Evolutionary conservation across 345 rosid species (phyloP), one percentile per base, ranked within the genome.

Genomic region (Melaleuca quinquenervia): DNA sequence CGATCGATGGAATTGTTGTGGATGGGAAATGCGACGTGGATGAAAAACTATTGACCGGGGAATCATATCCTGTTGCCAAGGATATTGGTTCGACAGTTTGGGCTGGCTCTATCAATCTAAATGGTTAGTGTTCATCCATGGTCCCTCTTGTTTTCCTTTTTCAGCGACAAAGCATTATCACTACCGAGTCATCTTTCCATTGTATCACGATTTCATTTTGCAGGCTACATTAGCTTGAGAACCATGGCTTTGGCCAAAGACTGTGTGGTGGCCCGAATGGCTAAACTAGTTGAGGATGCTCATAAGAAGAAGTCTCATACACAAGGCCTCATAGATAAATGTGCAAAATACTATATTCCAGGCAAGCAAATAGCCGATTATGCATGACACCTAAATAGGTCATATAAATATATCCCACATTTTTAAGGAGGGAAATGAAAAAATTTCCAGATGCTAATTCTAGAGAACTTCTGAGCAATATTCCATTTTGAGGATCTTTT

Each of bases 211-310:
- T 58, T 53, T 84, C 41, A 45, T 36, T 22, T 27, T 58, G 32
- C 78, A 84, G 85, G 85, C 51, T 96, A 96, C 84, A 87, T 96
- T 32, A 90, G 89, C 83, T 90, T 95, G 20, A 94, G 91, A 88
- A 95, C 98, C 53, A 91, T 96, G 54, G 94, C 94, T 83, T 75
- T 95, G 56, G 96, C 99, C 53, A 92, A 94, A 88, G 98, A 94
- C 83, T 93, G 98, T 74, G 94, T 93, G 44, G 96, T 96, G 85
- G 95, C 97, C 2, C 93, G 93, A 89, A 92, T 96, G 98, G 90
- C 93, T 45, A 94, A 92, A 87, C 95, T 96, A 2, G 99, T 96
- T 18, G 99, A 96, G 92, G 97, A 96, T 87, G 97, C 99, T 86
- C 98, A 95, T 48, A 94, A 90, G 86, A 90, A 93, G 91, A 93